These are phyloP conservation scores for Leptographium wingfieldii DNA, from an alignment of 2,329 filamentous ascomycete species.

Conservation along the genomic window DNA sequence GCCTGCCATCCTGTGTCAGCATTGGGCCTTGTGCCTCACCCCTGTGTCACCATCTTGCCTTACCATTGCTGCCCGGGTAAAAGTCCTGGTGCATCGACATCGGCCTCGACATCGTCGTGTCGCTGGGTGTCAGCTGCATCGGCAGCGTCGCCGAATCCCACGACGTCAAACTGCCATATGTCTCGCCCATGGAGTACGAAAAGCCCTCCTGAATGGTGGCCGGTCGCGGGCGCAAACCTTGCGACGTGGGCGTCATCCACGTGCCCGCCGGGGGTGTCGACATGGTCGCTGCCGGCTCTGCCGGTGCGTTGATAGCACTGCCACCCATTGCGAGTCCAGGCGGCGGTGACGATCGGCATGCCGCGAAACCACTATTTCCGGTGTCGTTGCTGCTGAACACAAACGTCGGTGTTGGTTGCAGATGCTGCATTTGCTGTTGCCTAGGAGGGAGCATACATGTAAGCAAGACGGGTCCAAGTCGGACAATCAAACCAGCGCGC, in stretches of 20 bases:
- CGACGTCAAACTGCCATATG: constrained; percentile 37
- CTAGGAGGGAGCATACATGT: constrained; percentile 9
- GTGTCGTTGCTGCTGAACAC: neutral
- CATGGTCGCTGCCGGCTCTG: constrained; percentile 27
- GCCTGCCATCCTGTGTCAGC: constrained; percentile 13
- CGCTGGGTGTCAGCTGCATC: constrained; percentile 36
- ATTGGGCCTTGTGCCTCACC: too few species aligned
- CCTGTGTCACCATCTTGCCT: too few species aligned
- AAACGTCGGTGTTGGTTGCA: neutral
- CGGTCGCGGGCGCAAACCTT: constrained; percentile 38
- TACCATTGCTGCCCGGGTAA: constrained; percentile 26
- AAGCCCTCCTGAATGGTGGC: constrained; percentile 50
- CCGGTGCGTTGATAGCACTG: constrained; percentile 33
- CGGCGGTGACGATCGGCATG: constrained; percentile 29
- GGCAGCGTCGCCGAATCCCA: constrained; percentile 46
- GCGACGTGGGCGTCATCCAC: constrained; percentile 44
- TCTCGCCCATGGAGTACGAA: constrained; percentile 43
- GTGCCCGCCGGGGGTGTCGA: constrained; percentile 28
- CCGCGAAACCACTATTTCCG: constrained; percentile 6
- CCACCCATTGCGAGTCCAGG: constrained; percentile 37
- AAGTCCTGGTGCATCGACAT: constrained; percentile 47
- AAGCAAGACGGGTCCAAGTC: constrained; percentile 4
- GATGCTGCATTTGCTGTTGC: neutral
- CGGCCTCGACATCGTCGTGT: constrained; percentile 33
- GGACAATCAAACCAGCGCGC: neutral